Evolutionary conservation across 2,329 filamentous ascomycete species (phyloP).

Genomic region (Penicillium aurantiogriseum): DNA sequence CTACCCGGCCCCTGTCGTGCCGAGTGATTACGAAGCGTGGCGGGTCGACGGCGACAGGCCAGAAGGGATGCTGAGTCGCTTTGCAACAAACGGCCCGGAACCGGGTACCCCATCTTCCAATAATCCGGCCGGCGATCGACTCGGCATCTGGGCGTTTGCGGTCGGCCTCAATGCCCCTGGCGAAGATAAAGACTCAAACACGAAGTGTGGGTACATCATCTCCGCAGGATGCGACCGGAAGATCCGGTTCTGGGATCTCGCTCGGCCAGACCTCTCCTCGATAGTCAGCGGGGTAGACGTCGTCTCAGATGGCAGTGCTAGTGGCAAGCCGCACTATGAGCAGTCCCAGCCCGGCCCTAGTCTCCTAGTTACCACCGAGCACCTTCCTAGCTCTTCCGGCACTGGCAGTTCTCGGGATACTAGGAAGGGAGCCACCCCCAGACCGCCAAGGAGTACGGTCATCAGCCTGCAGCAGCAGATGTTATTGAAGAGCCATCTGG

Average conservation of each 20-base stretch:
- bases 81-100: slow-evolving; percentile 56
- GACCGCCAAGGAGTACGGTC: slow-evolving; percentile 72
- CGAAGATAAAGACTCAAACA: slow-evolving; percentile 53
- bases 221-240: slow-evolving; percentile 88
- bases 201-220: slow-evolving; percentile 77
- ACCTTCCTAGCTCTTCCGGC: slow-evolving; percentile 46
- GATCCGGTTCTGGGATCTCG: slow-evolving; percentile 89
- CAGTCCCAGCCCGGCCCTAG: slow-evolving; percentile 61
- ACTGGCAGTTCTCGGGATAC: slow-evolving; percentile 28
- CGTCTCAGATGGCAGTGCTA: slow-evolving; percentile 55
- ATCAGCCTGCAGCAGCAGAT: slow-evolving; percentile 86
- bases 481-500: slow-evolving; percentile 79
- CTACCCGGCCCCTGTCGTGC: slow-evolving; percentile 20
- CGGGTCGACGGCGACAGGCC: slow-evolving; percentile 86
- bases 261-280: slow-evolving; percentile 71
- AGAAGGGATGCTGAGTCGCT: slow-evolving; percentile 81
- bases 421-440: slow-evolving; percentile 39
- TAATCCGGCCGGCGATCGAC: slow-evolving; percentile 25
- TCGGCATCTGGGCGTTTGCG: slow-evolving; percentile 70
- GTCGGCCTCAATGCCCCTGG: slow-evolving; percentile 69
- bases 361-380: slow-evolving; percentile 66
- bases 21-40: slow-evolving; percentile 74
- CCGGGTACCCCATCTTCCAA: slow-evolving; percentile 21
- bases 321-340: slow-evolving; percentile 66
- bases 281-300: slow-evolving; percentile 75